Evolutionary conservation across 371 early-diverging fungal species (phyloP).

Genomic region (Caulochytrium protostelioides): DNA sequence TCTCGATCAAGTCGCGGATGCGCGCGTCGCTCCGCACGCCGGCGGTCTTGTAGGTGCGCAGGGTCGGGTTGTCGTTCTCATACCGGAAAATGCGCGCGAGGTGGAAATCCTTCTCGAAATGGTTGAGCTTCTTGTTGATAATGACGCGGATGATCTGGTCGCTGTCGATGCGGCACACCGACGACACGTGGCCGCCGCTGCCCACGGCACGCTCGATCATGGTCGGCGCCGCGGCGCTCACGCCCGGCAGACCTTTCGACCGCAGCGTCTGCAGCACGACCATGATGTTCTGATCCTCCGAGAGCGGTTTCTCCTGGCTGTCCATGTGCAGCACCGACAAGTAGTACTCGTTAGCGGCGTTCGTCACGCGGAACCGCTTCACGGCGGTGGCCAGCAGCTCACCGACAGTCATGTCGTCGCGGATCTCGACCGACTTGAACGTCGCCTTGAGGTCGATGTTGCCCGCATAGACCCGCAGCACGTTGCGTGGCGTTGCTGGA

Average conservation of each 20-base stretch:
- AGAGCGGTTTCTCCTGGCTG: constrained; percentile 14
- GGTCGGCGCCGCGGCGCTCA: constrained; percentile 3
- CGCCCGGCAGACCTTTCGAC: constrained; percentile 15
- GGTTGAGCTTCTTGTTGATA: constrained; percentile 19
- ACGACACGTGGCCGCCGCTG: constrained; percentile 1
- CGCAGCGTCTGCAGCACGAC: constrained; percentile 13
- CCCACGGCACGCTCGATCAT: neutral
- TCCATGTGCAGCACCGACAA: constrained; percentile 21
- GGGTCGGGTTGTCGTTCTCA: constrained; percentile 5
- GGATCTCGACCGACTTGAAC: constrained; percentile 19
- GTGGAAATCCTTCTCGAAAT: constrained; percentile 17
- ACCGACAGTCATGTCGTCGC: constrained; percentile 8
- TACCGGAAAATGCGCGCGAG: constrained; percentile 14
- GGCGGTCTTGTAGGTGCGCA: constrained; percentile 16
- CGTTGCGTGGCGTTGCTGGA: too few species aligned
- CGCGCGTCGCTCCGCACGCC: constrained; percentile 11
- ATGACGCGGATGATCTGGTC: constrained; percentile 20
- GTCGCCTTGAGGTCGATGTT: constrained; percentile 25
- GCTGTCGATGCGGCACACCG: constrained; percentile 15
- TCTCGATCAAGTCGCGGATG: constrained; percentile 10
- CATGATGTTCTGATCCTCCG: constrained; percentile 10
- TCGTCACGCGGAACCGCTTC: constrained; percentile 16
- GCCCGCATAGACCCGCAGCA: constrained; percentile 23
- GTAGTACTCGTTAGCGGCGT: constrained; percentile 15
- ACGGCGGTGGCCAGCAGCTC: constrained; percentile 12